A percentile compares a stretch with the other conserved stretches of the same genome.
Conservation (phyloP, 257 asterid species). For the Misopates orontium region DNA sequence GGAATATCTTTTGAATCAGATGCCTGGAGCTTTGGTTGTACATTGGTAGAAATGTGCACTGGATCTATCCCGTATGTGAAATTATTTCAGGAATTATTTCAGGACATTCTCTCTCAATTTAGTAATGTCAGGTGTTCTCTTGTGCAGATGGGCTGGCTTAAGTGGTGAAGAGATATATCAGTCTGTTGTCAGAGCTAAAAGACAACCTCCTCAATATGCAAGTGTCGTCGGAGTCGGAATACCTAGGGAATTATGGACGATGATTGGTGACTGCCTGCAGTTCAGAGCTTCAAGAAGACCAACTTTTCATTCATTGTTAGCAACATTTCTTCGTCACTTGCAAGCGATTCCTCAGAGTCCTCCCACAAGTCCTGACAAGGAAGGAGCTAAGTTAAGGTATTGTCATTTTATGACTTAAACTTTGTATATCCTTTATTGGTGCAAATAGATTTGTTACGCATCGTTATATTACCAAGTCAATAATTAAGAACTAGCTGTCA, state of each 20-base stretch:
- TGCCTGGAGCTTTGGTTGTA: constrained; percentile 99
- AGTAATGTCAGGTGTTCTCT: constrained; percentile 28
- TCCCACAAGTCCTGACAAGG: constrained; percentile 94
- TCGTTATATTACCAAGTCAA: too few species aligned
- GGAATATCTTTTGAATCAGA: constrained; percentile 97
- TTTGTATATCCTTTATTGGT: too few species aligned
- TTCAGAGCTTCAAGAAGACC: constrained; percentile 87
- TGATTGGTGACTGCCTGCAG: constrained; percentile 99
- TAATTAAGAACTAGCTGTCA: too few species aligned
- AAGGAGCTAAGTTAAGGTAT: constrained; percentile 39
- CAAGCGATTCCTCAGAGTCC: constrained; percentile 96
- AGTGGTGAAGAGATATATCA: constrained; percentile 89
- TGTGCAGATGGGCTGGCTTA: constrained; percentile 92
- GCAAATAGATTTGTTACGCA: too few species aligned
- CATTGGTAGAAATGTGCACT: constrained; percentile 99
- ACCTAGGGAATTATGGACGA: constrained; percentile 96
- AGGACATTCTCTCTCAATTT: constrained; percentile 1
- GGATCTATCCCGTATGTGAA: constrained; percentile 93
- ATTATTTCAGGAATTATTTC: constrained; percentile 22
- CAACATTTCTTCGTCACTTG: constrained; percentile 88
- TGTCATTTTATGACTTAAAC: neutral
- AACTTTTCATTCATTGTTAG: constrained; percentile 85
- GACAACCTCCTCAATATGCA: constrained; percentile 95
- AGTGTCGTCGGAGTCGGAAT: constrained; percentile 97
- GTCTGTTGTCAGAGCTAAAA: constrained; percentile 77